Percentiles rank a stretch among this genome's conserved stretches.
phyloP scores from a whole-genome alignment of 257 asterid genomes.

The Solanum neorickii region DNA sequence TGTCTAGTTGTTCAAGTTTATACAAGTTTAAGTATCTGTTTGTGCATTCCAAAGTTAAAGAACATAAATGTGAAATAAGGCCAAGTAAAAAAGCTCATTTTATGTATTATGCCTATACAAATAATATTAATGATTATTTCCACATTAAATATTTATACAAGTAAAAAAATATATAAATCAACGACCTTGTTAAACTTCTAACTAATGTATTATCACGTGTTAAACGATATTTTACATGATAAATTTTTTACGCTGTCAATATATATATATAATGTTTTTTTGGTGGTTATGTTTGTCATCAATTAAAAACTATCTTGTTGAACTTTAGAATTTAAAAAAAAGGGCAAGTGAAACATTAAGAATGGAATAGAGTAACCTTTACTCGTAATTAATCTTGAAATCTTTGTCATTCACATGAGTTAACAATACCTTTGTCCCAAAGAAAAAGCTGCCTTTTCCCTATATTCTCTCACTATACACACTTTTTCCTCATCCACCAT shows the following conservation, averaged over 20 bases:
- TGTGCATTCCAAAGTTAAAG: too few species aligned
- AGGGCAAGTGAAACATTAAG: neutral
- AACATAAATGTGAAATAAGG: too few species aligned
- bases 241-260: neutral
- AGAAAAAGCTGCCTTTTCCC: constrained; percentile 3
- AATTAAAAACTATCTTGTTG: neutral
- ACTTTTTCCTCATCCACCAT: neutral
- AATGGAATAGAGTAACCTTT: constrained; percentile 9
- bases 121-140: neutral
- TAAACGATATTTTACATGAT: neutral
- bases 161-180: neutral
- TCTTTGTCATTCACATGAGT: constrained; percentile 16
- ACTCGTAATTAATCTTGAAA: constrained; percentile 31
- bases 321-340: neutral
- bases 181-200: neutral
- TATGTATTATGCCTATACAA: too few species aligned
- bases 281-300: neutral
- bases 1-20: too few species aligned
- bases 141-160: neutral
- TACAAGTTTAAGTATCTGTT: too few species aligned
- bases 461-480: neutral
- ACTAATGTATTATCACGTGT: neutral
- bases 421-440: constrained; percentile 7
- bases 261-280: neutral
- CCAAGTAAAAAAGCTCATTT: too few species aligned